phyloP scores from a whole-genome alignment of 2,329 filamentous ascomycete species.

The Dothidotthia symphoricarpi region DNA sequence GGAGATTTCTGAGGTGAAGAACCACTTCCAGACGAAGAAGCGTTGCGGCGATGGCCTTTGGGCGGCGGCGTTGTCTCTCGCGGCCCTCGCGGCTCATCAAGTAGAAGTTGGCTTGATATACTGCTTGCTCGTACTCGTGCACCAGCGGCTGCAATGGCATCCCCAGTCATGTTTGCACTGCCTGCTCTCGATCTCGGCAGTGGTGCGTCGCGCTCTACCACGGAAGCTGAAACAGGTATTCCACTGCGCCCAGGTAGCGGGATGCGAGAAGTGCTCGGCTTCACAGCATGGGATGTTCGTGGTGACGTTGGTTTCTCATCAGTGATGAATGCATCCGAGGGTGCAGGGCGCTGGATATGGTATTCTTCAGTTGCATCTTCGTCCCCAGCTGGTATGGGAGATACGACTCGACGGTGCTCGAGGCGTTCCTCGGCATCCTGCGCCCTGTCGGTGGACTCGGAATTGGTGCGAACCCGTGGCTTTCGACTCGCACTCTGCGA shows the following conservation, averaged over 20 bases:
- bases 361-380: slow-evolving; percentile 37
- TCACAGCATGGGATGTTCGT: slow-evolving; percentile 50
- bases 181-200: slow-evolving; percentile 59
- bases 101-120: slow-evolving; percentile 52
- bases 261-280: slow-evolving; percentile 70
- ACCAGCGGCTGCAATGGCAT: slow-evolving; percentile 60
- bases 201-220: slow-evolving; percentile 71
- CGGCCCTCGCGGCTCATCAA: slow-evolving; percentile 49
- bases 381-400: slow-evolving; percentile 45
- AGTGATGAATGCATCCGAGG: slow-evolving; percentile 72
- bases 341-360: slow-evolving; percentile 67
- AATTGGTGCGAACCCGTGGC: slow-evolving; percentile 34
- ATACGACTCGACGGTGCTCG: slow-evolving; percentile 33
- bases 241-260: slow-evolving; percentile 80
- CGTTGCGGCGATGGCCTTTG: slow-evolving; percentile 19
- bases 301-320: slow-evolving; percentile 49
- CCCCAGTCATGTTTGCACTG: slow-evolving; percentile 58
- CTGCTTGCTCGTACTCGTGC: slow-evolving; percentile 70
- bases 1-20: slow-evolving; percentile 35
- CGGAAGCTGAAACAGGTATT: slow-evolving; percentile 68
- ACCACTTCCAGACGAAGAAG: slow-evolving; percentile 22
- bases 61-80: slow-evolving; percentile 24
- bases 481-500: slow-evolving; percentile 33
- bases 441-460: slow-evolving; percentile 25
- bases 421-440: slow-evolving; percentile 29